These are phyloP conservation scores for Tremellales sp. DNA, from an alignment of 1,284 basidiomycete species.

Conservation along the genomic window DNA sequence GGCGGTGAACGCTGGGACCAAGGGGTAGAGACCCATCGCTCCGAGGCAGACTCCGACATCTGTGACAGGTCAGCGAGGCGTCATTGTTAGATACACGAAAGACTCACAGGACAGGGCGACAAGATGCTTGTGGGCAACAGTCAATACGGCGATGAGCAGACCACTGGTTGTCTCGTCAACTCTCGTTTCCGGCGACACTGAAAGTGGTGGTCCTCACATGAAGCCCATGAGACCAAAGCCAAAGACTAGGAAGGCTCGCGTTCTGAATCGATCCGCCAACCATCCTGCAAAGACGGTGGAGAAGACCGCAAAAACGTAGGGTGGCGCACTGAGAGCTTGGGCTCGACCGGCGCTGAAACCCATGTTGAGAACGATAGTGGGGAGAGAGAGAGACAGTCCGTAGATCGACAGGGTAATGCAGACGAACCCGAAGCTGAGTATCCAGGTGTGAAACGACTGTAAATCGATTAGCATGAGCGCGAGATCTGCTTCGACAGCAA, in stretches of 20 bases:
- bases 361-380: constrained; percentile 20
- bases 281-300: constrained; percentile 19
- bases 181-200: no score
- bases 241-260: constrained; percentile 4
- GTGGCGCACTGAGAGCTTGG: constrained; percentile 14
- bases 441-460: constrained; percentile 21
- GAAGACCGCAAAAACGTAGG: constrained; percentile 23
- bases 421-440: constrained; percentile 14
- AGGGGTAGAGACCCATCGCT: no score
- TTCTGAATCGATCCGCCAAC: constrained; percentile 14
- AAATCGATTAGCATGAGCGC: not conserved
- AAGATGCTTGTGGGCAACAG: constrained; percentile 17
- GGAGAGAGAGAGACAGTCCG: constrained; percentile 14
- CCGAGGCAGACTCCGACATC: constrained; percentile 28
- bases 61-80: constrained; percentile 3
- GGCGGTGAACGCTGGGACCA: no score
- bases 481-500: constrained; percentile 20
- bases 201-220: constrained; percentile 9
- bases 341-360: constrained; percentile 17
- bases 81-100: not conserved
- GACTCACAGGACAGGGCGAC: constrained; percentile 23
- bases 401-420: constrained; percentile 18
- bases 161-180: constrained; percentile 13
- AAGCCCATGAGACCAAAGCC: constrained; percentile 12
- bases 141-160: constrained; percentile 18